Percentiles rank a stretch among this genome's conserved stretches.
Evolutionary conservation across 495 filamentous ascomycete genomes (phyloP).

Genomic region (Podospora pseudopauciseta): DNA sequence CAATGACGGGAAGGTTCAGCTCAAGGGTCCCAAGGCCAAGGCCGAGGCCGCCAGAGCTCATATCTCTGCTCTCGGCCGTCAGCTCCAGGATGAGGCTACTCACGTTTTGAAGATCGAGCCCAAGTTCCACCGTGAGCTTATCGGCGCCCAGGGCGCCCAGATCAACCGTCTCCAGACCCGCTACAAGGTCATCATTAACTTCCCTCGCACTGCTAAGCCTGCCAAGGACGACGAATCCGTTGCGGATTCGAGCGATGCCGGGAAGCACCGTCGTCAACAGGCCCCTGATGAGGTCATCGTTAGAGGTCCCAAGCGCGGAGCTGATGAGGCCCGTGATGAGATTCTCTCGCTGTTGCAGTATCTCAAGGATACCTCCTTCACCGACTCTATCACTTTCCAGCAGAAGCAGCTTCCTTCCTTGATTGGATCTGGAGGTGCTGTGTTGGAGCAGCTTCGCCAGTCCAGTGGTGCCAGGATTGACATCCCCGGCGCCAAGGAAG

Average conservation of each 20-base stretch:
- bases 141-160: slow-evolving; percentile 82
- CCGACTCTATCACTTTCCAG: slow-evolving; percentile 75
- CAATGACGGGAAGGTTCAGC: slow-evolving; percentile 62
- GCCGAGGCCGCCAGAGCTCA: slow-evolving; percentile 76
- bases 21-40: slow-evolving; percentile 59
- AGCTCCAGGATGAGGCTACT: slow-evolving; percentile 82
- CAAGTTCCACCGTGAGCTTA: slow-evolving; percentile 82
- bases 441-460: slow-evolving; percentile 83
- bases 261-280: slow-evolving; percentile 67
- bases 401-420: slow-evolving; percentile 82
- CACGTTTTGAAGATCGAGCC: slow-evolving; percentile 83
- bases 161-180: slow-evolving; percentile 88
- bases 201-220: slow-evolving; percentile 66
- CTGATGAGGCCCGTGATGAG: slow-evolving; percentile 85
- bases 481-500: slow-evolving; percentile 65
- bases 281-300: slow-evolving; percentile 85
- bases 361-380: slow-evolving; percentile 76
- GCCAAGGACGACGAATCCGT: slow-evolving; percentile 65
- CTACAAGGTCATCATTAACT: slow-evolving; percentile 90
- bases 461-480: slow-evolving; percentile 83
- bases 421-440: slow-evolving; percentile 83
- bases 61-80: slow-evolving; percentile 70
- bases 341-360: slow-evolving; percentile 82
- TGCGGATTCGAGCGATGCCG: slow-evolving; percentile 69
- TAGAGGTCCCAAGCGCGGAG: slow-evolving; percentile 84